A percentile compares a stretch with the other conserved stretches of the same genome.
Evolutionary conservation across 148 eudicot genomes (phyloP).

Genomic region (Oxyria digyna): DNA sequence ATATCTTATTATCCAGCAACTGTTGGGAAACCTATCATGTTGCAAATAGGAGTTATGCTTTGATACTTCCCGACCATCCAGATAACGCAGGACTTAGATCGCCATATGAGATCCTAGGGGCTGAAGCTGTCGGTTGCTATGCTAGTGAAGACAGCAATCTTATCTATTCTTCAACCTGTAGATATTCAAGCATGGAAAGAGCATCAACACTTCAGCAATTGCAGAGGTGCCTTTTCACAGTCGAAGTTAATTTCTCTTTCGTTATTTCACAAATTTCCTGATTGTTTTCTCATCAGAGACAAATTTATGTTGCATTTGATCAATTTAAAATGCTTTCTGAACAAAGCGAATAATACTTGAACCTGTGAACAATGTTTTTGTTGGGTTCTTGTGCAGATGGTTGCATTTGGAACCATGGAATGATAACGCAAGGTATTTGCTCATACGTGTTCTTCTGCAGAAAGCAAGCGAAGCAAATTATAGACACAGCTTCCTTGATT

Average conservation of each 20-base stretch:
- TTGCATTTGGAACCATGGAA: conserved; percentile 91
- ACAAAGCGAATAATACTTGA: background rate
- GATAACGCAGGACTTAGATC: conserved; percentile 49
- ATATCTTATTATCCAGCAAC: conserved; percentile 46
- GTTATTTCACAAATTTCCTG: background rate
- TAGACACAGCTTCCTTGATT: conserved; percentile 39
- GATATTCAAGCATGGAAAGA: conserved; percentile 23
- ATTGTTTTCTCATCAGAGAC: background rate
- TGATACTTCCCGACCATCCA: conserved; percentile 22
- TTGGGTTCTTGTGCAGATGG: conserved; percentile 38
- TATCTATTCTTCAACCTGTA: conserved; percentile 40
- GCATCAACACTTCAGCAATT: conserved; percentile 27
- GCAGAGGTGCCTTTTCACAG: conserved; percentile 43
- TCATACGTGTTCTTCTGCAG: conserved; percentile 55
- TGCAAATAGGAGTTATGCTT: conserved; percentile 40
- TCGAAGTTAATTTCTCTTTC: background rate
- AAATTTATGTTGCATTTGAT: background rate
- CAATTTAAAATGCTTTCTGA: background rate
- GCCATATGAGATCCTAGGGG: conserved; percentile 61
- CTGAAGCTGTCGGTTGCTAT: conserved; percentile 67
- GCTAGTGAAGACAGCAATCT: conserved; percentile 19
- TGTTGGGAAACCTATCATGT: conserved; percentile 40
- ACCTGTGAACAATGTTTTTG: background rate
- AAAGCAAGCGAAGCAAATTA: conserved; percentile 60
- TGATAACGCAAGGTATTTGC: conserved; percentile 54